These are phyloP conservation scores for Tetrahymena thermophila DNA, from an alignment of 73 alveolate species.

Conservation along the genomic window DNA sequence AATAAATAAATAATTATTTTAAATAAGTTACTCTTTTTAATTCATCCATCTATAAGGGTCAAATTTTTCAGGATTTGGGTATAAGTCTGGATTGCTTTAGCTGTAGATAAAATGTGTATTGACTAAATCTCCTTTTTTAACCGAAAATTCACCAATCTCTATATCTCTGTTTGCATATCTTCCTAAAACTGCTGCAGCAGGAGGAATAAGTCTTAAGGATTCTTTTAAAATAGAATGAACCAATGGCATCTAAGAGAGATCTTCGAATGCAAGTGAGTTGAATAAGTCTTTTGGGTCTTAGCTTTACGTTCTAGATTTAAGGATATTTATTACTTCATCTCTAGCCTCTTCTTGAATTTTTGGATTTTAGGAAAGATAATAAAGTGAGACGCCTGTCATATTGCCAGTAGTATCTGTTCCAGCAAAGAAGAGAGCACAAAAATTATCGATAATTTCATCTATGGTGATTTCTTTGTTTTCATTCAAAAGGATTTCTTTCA, in stretches of 20 bases:
- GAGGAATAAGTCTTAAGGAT: not conserved
- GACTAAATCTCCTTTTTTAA: not conserved
- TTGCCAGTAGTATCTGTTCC: not conserved
- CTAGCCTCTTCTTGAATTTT: not conserved
- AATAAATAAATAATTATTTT: not conserved
- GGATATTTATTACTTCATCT: not conserved
- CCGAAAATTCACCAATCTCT: not conserved
- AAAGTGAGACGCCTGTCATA: not conserved
- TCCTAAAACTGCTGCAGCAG: not conserved
- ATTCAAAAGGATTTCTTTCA: not conserved
- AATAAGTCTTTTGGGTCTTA: not conserved
- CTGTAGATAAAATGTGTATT: not conserved
- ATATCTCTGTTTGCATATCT: conserved; percentile 4
- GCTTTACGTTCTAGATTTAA: not conserved
- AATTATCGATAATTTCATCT: not conserved
- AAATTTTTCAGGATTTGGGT: conserved; percentile 1
- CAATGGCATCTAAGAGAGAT: not conserved
- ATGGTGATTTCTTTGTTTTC: not conserved
- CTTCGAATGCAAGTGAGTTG: not conserved
- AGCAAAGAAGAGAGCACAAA: not conserved
- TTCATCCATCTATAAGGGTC: conserved; percentile 35
- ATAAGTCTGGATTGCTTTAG: not conserved
- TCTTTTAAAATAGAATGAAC: not conserved
- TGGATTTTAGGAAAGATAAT: not conserved
- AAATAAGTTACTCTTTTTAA: not conserved